These are phyloP conservation scores for Hemisphaericaspora xylofermentans DNA, from an alignment of 1,139 yeast species.

Conservation along the genomic window DNA sequence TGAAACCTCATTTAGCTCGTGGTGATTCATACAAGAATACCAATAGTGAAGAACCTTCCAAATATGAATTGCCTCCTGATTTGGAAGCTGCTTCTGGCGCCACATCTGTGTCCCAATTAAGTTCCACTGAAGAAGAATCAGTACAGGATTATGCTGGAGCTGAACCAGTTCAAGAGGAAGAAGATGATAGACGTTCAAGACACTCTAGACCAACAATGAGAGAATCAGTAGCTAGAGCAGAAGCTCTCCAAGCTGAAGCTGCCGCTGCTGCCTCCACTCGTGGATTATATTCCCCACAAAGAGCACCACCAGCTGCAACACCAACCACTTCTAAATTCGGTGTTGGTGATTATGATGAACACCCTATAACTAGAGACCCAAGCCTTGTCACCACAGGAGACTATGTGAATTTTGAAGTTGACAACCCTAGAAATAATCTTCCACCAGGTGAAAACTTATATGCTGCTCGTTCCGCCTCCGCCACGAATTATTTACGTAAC, in stretches of 20 bases:
- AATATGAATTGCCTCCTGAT: constrained; percentile 47
- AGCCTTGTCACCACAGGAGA: constrained; percentile 51
- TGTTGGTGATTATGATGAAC: constrained; percentile 10
- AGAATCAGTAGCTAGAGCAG: constrained; percentile 49
- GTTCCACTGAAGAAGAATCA: constrained; percentile 4
- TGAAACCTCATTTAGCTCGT: constrained; percentile 59
- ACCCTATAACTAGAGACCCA: constrained; percentile 32
- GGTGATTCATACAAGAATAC: constrained; percentile 64
- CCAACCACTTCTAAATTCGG: constrained; percentile 1
- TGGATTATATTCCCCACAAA: constrained; percentile 1
- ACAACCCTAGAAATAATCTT: constrained; percentile 24
- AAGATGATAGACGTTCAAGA: constrained; percentile 42
- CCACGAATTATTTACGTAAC: constrained; percentile 55
- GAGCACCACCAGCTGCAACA: constrained; percentile 1
- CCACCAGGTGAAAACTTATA: constrained; percentile 25
- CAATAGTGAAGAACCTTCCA: constrained; percentile 38
- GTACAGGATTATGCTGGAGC: constrained; percentile 11
- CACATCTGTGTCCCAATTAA: neutral
- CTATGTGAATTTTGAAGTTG: constrained; percentile 49
- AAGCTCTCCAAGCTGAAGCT: constrained; percentile 21
- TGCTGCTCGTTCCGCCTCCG: constrained; percentile 32
- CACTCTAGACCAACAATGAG: constrained; percentile 50
- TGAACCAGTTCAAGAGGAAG: constrained; percentile 24
- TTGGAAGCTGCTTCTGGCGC: constrained; percentile 18
- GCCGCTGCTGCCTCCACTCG: constrained; percentile 3